These are phyloP conservation scores for Fusarium lateritium DNA, from an alignment of 2,329 filamentous ascomycete genomes.

Conservation along the genomic window DNA sequence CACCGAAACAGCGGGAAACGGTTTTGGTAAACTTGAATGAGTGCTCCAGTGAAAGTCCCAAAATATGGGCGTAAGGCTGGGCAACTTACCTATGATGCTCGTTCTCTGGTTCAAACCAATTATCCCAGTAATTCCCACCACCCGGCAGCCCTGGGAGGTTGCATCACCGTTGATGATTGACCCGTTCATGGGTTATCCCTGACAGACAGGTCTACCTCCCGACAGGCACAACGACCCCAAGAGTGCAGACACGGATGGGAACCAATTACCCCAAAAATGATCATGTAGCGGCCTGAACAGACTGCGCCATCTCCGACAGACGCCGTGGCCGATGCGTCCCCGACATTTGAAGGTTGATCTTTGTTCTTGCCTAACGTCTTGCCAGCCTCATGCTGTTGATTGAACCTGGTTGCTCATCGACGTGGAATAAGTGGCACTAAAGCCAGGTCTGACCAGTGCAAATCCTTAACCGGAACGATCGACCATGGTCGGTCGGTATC, in stretches of 20 bases:
- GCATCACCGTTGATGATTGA: constrained; percentile 42
- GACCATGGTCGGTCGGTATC: constrained; percentile 13
- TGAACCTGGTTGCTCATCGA: constrained; percentile 10
- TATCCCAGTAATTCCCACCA: constrained; percentile 3
- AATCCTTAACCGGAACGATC: constrained; percentile 21
- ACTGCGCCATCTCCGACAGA: constrained; percentile 23
- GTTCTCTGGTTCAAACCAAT: constrained; percentile 7
- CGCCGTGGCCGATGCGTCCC: constrained; percentile 19
- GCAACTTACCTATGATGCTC: constrained; percentile 14
- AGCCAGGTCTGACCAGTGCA: constrained; percentile 8
- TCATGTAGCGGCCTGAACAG: constrained; percentile 11
- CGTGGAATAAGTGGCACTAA: constrained; percentile 15
- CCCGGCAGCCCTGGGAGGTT: constrained; percentile 34
- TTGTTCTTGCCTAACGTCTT: constrained; percentile 14
- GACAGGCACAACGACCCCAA: constrained; percentile 33
- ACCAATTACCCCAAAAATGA: constrained; percentile 35
- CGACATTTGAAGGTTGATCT: constrained; percentile 30
- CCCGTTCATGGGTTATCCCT: constrained; percentile 41
- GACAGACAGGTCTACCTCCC: constrained; percentile 24
- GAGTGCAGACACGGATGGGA: constrained; percentile 34
- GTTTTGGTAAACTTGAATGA: not conserved
- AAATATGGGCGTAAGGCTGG: constrained; percentile 5
- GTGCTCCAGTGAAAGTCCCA: not conserved
- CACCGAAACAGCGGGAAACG: not conserved
- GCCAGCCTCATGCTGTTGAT: constrained; percentile 22